Percentiles rank a stretch among this genome's conserved stretches.
Evolutionary conservation across 2,329 filamentous ascomycete genomes (phyloP).

Genomic region (Exophiala aquamarina): DNA sequence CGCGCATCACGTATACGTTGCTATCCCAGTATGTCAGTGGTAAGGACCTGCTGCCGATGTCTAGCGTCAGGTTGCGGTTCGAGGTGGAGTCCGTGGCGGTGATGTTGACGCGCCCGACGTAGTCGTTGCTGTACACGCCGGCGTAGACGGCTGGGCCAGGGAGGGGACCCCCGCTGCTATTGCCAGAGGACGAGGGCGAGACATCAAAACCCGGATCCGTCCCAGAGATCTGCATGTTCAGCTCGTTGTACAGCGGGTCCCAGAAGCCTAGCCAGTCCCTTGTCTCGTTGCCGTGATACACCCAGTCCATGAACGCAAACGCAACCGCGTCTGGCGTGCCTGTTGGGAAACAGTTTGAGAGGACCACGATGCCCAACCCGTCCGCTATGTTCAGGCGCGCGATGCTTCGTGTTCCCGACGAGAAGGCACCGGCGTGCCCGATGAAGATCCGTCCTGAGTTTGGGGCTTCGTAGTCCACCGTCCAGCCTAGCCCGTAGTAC

Average conservation of each 20-base stretch:
- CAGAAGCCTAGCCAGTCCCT: constrained; percentile 1
- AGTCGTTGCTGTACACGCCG: constrained; percentile 3
- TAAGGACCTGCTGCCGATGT: neutral
- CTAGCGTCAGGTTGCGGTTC: constrained; percentile 1
- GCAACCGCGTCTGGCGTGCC: constrained; percentile 4
- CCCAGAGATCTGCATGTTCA: neutral
- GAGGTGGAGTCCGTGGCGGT: neutral
- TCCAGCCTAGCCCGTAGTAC: constrained; percentile 9
- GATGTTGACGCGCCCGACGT: neutral
- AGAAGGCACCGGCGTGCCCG: constrained; percentile 7
- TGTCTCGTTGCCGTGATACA: constrained; percentile 1
- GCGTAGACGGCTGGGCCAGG: neutral
- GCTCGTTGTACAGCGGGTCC: neutral
- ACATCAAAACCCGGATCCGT: neutral
- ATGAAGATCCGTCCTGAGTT: constrained; percentile 2
- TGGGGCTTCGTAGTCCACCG: constrained; percentile 3
- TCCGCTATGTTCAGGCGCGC: constrained; percentile 1
- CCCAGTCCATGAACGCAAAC: constrained; percentile 5
- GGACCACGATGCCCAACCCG: constrained; percentile 5
- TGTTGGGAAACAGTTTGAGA: constrained; percentile 6
- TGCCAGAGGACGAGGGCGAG: neutral
- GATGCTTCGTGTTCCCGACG: neutral
- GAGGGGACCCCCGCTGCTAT: neutral
- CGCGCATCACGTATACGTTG: constrained; percentile 1
- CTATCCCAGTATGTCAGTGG: constrained; percentile 1